phyloP scores from a whole-genome alignment of 73 alveolate genomes.

The Tetrahymena borealis region DNA sequence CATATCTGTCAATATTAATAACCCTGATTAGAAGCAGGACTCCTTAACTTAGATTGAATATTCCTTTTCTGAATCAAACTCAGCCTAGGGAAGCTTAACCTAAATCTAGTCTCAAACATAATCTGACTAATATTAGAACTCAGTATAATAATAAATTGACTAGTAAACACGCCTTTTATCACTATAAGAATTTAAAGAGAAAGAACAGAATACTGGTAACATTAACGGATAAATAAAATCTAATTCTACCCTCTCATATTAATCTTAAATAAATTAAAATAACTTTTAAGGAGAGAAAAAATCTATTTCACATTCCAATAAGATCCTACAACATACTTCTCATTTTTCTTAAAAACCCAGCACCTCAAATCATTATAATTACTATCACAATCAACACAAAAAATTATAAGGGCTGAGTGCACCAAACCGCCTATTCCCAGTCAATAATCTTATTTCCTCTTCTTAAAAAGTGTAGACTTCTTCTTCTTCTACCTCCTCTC shows the following conservation, averaged over 20 bases:
- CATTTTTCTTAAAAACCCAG: background rate
- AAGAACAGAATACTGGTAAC: no score
- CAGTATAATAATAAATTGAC: no score
- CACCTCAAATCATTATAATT: background rate
- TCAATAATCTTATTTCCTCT: background rate
- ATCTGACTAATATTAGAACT: background rate
- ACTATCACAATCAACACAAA: background rate
- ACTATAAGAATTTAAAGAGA: no score
- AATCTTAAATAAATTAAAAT: no score
- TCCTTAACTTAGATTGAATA: background rate
- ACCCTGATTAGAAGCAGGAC: background rate
- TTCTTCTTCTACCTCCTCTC: background rate
- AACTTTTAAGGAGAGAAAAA: no score
- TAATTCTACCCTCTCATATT: no score
- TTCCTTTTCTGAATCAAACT: background rate
- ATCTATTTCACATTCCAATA: background rate
- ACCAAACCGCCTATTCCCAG: background rate
- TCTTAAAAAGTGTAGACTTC: background rate
- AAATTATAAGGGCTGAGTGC: background rate
- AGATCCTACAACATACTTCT: background rate
- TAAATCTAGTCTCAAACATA: background rate
- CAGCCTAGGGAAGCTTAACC: background rate
- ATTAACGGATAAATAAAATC: no score
- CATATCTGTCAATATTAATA: background rate
- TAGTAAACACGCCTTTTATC: no score